Conservation (phyloP, 1,284 basidiomycete genomes). For the Ustanciosporium gigantosporum region DNA sequence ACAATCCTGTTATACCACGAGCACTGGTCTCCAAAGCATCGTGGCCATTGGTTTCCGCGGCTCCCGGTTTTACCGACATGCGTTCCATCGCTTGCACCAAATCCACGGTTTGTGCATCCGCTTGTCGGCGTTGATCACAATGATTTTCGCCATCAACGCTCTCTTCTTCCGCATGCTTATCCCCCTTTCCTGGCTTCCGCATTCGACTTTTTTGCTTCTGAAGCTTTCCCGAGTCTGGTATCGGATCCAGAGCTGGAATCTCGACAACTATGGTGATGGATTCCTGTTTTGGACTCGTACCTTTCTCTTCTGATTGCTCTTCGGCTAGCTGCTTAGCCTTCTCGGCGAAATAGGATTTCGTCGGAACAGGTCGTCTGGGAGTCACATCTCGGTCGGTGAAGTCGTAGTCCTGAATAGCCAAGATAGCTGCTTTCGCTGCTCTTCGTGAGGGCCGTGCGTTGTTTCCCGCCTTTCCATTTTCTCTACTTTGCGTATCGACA, state of each 20-base stretch:
- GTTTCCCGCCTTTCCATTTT: too few species aligned
- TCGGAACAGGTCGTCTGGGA: conserved; percentile 26
- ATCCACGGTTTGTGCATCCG: too few species aligned
- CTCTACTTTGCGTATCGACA: too few species aligned
- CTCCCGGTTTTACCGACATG: too few species aligned
- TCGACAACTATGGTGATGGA: background rate
- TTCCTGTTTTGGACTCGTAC: background rate
- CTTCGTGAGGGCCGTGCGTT: too few species aligned
- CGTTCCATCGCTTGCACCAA: too few species aligned
- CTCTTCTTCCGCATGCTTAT: too few species aligned
- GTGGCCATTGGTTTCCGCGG: too few species aligned
- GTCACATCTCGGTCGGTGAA: conserved; percentile 37
- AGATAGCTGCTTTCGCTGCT: conserved; percentile 25
- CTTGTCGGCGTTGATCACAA: background rate
- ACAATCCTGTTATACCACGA: conserved; percentile 7
- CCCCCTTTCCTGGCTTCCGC: conserved; percentile 6
- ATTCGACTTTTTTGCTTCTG: conserved; percentile 1
- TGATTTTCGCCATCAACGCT: too few species aligned
- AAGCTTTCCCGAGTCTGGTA: background rate
- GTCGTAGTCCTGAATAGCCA: conserved; percentile 34
- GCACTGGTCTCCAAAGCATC: background rate
- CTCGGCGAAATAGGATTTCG: conserved; percentile 32
- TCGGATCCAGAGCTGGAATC: background rate
- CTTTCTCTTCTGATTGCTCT: conserved; percentile 4
- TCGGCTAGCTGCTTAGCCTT: conserved; percentile 27